These are phyloP conservation scores for Tetraselmis striata DNA, from an alignment of 139 green algal genomes.

Conservation along the genomic window DNA sequence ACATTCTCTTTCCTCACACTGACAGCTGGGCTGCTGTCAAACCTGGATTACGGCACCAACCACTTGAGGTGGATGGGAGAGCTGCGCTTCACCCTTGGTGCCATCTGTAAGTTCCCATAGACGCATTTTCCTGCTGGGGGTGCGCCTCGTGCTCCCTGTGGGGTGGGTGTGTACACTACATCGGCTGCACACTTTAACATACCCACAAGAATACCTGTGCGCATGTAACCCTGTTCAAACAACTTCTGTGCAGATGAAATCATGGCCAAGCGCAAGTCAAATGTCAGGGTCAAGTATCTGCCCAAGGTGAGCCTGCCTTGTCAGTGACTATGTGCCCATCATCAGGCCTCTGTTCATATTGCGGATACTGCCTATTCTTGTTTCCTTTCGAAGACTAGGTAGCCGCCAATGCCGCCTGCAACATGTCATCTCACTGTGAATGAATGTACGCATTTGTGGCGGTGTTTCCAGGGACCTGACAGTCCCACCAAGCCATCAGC, in stretches of 20 bases:
- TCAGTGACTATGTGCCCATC: no score
- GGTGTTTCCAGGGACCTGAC: no score
- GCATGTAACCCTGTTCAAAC: not conserved
- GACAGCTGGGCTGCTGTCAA: not conserved
- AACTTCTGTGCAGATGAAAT: not conserved
- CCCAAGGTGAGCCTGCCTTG: no score
- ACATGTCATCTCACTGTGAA: no score
- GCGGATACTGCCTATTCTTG: no score
- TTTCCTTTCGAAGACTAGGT: no score
- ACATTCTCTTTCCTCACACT: not conserved
- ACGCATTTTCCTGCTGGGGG: no score
- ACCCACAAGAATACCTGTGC: not conserved
- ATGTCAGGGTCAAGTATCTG: not conserved
- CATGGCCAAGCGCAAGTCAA: not conserved
- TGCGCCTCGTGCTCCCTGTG: no score
- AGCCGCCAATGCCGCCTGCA: no score
- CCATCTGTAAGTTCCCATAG: not conserved
- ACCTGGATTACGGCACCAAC: not conserved
- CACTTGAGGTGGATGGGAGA: not conserved
- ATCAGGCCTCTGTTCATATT: no score
- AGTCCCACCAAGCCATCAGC: no score
- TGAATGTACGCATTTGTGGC: no score
- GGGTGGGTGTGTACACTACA: not conserved
- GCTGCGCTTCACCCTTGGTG: not conserved
- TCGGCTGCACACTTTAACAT: not conserved